Conservation (phyloP, 805 yeast species). For the Spathaspora hagerdaliae region DNA sequence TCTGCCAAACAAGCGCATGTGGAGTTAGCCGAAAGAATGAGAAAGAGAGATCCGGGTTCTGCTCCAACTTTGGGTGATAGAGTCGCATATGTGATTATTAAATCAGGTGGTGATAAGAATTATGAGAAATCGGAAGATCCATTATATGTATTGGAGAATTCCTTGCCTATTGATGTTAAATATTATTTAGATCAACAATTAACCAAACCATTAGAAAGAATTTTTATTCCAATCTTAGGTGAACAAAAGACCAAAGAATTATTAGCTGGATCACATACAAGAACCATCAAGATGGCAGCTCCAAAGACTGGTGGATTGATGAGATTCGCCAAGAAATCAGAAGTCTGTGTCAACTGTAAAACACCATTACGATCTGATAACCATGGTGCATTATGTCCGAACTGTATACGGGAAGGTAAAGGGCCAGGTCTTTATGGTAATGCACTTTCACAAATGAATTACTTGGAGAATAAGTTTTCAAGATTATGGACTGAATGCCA, state of each 20-base stretch:
- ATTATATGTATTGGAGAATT: slow-evolving; percentile 83
- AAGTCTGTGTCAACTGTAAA: slow-evolving; percentile 84
- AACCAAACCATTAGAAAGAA: slow-evolving; percentile 87
- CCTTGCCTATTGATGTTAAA: slow-evolving; percentile 89
- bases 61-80: slow-evolving; percentile 98
- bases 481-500: slow-evolving; percentile 98
- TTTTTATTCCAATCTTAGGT: slow-evolving; percentile 93
- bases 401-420: slow-evolving; percentile 66
- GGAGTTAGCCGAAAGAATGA: slow-evolving; percentile 93
- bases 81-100: slow-evolving; percentile 91
- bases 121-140: slow-evolving; percentile 98
- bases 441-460: slow-evolving; percentile 75
- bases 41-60: slow-evolving; percentile 93
- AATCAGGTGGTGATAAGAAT: slow-evolving; percentile 75
- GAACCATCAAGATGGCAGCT: slow-evolving; percentile 68
- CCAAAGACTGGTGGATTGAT: slow-evolving; percentile 83
- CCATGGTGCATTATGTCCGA: slow-evolving; percentile 75
- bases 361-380: slow-evolving; percentile 61
- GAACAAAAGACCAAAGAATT: slow-evolving; percentile 76
- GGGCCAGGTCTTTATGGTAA: slow-evolving; percentile 81
- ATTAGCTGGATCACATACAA: slow-evolving; percentile 78
- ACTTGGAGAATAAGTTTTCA: slow-evolving; percentile 76
- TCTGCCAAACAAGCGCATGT: slow-evolving; percentile 97
- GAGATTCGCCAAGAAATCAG: slow-evolving; percentile 88
- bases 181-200: slow-evolving; percentile 91